phyloP scores from a whole-genome alignment of 345 rosid species.

The Linum lewisii region DNA sequence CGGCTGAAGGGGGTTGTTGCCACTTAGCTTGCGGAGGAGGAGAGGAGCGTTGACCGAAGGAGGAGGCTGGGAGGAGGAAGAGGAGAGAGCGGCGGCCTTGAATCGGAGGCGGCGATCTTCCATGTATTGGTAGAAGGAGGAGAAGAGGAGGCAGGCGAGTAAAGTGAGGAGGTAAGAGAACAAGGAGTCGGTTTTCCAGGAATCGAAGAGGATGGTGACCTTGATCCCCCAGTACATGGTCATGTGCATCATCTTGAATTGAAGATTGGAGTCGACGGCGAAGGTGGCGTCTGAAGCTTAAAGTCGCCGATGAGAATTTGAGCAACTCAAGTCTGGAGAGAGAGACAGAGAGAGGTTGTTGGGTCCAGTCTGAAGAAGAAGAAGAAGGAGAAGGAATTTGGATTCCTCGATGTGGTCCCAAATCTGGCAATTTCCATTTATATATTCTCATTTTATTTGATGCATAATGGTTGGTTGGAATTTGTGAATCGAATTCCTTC shows the following conservation, averaged over 20 bases:
- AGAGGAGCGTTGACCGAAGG: slow-evolving; percentile 16
- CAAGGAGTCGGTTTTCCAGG: slow-evolving; percentile 66
- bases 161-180: slow-evolving; percentile 50
- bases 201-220: slow-evolving; percentile 58
- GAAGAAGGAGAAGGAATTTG: too few relatives aligned
- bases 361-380: too few relatives aligned
- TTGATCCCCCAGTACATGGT: slow-evolving; percentile 71
- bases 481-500: too few relatives aligned
- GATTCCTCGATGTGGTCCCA: too few relatives aligned
- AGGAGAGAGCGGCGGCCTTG: slow-evolving; percentile 19
- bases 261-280: too few relatives aligned
- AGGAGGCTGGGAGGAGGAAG: slow-evolving; percentile 4
- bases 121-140: slow-evolving; percentile 56
- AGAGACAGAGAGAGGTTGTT: too few relatives aligned
- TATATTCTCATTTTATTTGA: too few relatives aligned
- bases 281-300: too few relatives aligned
- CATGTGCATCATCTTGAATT: slow-evolving; percentile 99
- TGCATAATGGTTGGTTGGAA: too few relatives aligned
- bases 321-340: too few relatives aligned
- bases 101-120: slow-evolving; percentile 49
- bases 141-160: slow-evolving; percentile 49
- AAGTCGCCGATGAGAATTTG: too few relatives aligned
- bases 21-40: slow-evolving; percentile 4
- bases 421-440: too few relatives aligned
- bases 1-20: slow-evolving; percentile 14